phyloP scores from a whole-genome alignment of 352 stramenopile species.

The Globisporangium iwayamae region DNA sequence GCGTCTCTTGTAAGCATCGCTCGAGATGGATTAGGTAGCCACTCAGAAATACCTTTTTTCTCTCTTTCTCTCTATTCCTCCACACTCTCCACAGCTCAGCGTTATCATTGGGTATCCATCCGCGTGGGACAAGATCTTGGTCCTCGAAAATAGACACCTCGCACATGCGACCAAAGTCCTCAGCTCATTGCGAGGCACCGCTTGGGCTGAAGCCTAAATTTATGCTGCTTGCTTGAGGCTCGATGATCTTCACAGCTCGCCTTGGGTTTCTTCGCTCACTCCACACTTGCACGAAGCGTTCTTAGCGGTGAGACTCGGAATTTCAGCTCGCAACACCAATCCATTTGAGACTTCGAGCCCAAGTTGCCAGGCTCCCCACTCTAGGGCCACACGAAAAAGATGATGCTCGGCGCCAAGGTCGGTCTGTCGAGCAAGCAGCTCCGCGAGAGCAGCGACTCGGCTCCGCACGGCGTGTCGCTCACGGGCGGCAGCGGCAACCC shows the following conservation, averaged over 20 bases:
- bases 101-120: not conserved
- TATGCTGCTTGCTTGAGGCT: not conserved
- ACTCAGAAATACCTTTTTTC: not conserved
- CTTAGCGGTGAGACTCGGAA: conserved; percentile 1
- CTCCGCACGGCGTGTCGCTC: not conserved
- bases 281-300: not conserved
- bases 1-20: not conserved
- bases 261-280: not conserved
- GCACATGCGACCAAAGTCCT: not conserved
- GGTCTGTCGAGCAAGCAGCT: conserved; percentile 9
- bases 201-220: not conserved
- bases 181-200: not conserved
- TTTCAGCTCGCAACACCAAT: conserved; percentile 1
- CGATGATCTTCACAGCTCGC: not conserved
- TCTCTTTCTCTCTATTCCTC: too few relatives aligned
- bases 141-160: not conserved
- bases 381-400: not conserved
- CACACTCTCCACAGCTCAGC: too few relatives aligned
- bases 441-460: not conserved
- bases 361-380: not conserved
- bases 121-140: not conserved
- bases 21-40: not conserved
- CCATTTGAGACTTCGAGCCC: too few relatives aligned
- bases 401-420: conserved; percentile 14
- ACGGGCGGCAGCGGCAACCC: not conserved